These are phyloP conservation scores for Saccharomycopsis malanga DNA, from an alignment of 805 yeast species.

Conservation along the genomic window DNA sequence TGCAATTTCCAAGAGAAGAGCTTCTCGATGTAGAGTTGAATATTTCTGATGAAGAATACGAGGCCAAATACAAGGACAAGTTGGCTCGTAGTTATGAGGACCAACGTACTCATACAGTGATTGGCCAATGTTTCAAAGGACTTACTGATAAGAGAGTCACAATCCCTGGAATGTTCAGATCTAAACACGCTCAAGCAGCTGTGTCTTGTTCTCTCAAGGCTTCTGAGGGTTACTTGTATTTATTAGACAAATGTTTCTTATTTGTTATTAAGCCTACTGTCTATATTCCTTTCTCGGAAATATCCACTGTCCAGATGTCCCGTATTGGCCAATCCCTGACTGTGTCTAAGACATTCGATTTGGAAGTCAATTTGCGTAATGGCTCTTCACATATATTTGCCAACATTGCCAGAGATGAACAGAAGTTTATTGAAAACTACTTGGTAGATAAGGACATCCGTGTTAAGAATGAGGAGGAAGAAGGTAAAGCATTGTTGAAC, in stretches of 20 bases:
- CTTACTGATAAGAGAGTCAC: conserved; percentile 80
- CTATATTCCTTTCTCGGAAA: conserved; percentile 80
- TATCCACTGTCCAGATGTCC: conserved; percentile 70
- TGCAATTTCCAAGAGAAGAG: conserved; percentile 87
- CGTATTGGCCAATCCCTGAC: conserved; percentile 78
- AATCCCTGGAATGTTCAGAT: conserved; percentile 74
- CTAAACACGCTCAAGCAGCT: conserved; percentile 75
- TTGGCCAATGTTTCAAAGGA: conserved; percentile 84
- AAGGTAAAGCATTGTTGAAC: conserved; percentile 74
- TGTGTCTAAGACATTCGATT: conserved; percentile 83
- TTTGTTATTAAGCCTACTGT: conserved; percentile 93
- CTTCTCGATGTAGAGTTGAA: conserved; percentile 87
- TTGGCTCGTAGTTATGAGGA: conserved; percentile 63
- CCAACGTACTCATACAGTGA: conserved; percentile 77
- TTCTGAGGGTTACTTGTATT: conserved; percentile 87
- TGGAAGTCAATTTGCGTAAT: conserved; percentile 66
- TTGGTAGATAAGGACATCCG: conserved; percentile 69
- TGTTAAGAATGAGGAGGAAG: conserved; percentile 83
- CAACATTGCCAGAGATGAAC: conserved; percentile 86
- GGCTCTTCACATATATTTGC: conserved; percentile 76
- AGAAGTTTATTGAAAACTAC: conserved; percentile 65
- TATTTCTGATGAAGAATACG: conserved; percentile 74
- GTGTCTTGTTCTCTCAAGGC: conserved; percentile 91
- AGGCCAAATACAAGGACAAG: conserved; percentile 65
- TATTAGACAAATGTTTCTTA: conserved; percentile 84